phyloP scores from a whole-genome alignment of 192 early-diverging fungal genomes.

The Backusella australiensis region DNA sequence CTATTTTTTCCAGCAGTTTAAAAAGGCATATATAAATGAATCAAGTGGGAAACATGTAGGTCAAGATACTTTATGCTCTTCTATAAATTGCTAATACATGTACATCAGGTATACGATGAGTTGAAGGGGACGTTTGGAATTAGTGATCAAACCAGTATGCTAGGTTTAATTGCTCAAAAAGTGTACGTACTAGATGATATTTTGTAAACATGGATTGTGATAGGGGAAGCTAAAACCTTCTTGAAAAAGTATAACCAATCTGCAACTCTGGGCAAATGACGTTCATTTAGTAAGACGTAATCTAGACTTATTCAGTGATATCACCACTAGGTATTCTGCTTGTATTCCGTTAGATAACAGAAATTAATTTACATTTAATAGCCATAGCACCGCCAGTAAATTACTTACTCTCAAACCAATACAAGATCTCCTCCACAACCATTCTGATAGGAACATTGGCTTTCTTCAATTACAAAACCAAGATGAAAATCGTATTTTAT shows the following conservation, averaged over 20 bases:
- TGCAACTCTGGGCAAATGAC: constrained; percentile 58
- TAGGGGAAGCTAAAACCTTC: background rate
- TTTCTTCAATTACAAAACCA: constrained; percentile 64
- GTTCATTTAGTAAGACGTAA: constrained; percentile 55
- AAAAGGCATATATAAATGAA: constrained; percentile 80
- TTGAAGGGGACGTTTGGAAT: constrained; percentile 65
- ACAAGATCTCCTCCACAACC: constrained; percentile 64
- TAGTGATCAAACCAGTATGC: constrained; percentile 53
- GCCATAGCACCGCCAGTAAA: constrained; percentile 70
- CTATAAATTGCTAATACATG: background rate
- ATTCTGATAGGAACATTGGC: constrained; percentile 63
- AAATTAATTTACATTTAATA: constrained; percentile 14
- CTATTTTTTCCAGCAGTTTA: constrained; percentile 72
- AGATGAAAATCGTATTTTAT: constrained; percentile 60
- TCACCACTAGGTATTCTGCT: constrained; percentile 55
- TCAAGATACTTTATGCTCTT: background rate
- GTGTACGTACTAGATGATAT: constrained; percentile 37
- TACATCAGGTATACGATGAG: constrained; percentile 53
- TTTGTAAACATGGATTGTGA: no score
- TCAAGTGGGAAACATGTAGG: constrained; percentile 33
- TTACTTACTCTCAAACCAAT: constrained; percentile 71
- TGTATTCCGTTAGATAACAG: background rate
- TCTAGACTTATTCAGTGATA: constrained; percentile 71
- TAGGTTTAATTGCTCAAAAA: constrained; percentile 62
- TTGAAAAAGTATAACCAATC: constrained; percentile 51